Percentiles rank a stretch among this genome's conserved stretches.
phyloP scores from a whole-genome alignment of 345 rosid species.

The Aethionema arabicum region DNA sequence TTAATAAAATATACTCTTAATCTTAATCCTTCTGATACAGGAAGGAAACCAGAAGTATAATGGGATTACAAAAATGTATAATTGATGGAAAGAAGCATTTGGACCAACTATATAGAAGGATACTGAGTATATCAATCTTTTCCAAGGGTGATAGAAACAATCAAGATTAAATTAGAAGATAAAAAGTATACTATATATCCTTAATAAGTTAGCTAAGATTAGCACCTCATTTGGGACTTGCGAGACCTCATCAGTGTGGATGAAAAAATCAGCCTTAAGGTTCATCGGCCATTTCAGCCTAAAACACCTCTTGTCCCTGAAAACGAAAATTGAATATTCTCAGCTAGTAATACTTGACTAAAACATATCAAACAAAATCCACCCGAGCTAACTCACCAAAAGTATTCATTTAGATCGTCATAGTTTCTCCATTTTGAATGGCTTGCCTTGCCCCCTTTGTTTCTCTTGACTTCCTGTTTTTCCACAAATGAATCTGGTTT shows the following conservation, averaged over 20 bases:
- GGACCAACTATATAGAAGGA: neutral
- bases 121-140: neutral
- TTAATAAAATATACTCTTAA: neutral
- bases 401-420: constrained; percentile 96
- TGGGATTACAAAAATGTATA: neutral
- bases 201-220: neutral
- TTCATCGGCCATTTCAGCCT: constrained; percentile 74
- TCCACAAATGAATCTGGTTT: constrained; percentile 28
- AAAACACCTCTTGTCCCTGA: constrained; percentile 74
- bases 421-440: constrained; percentile 98
- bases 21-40: neutral
- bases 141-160: constrained; percentile 3
- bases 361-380: constrained; percentile 21
- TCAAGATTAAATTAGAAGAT: neutral
- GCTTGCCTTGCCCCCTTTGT: constrained; percentile 80
- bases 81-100: neutral
- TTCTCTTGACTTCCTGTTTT: constrained; percentile 80
- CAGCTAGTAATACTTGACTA: constrained; percentile 13
- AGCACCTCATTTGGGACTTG: constrained; percentile 45
- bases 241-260: constrained; percentile 47
- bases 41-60: constrained; percentile 3
- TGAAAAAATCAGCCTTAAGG: constrained; percentile 65
- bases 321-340: constrained; percentile 19
- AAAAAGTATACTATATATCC: neutral
- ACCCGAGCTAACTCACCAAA: constrained; percentile 60